Base-by-base conservation (phyloP, 2,329 filamentous ascomycete genomes). In the Sclerotinia nivalis region DNA sequence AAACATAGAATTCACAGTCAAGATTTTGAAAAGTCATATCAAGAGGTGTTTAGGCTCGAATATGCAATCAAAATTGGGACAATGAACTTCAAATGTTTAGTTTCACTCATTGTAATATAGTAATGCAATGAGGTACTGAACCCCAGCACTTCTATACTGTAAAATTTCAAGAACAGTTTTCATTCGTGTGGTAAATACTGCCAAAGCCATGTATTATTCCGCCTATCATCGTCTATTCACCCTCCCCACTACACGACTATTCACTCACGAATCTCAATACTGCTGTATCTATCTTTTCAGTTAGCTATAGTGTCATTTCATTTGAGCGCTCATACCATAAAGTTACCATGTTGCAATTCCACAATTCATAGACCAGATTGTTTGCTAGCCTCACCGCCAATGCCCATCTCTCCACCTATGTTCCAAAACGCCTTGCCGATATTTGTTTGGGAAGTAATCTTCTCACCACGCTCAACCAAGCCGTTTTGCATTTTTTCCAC, bases 381-480 rank as follows among this genome's bases (percentile, higher is more conserved):
- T 34, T 49, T 13, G 1, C 28, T 22, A 18, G 9, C 20, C 28
- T n/a, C 12, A 20, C 0, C 2, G 20, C 45, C 20, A 25, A 8
- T n/a, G 7, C 1, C 12, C 7, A 12, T 18, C 20, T 49, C 20
- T 28, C 1, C 1, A 15, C 18, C 4, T 37, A 13, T 18, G 7
- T n/a, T 25, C 20, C 28, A 31, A 18, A 62, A 4, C 34, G 1
- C 4, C 0, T 49, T 20, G 34, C 12, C 12, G 18, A 34, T 31
- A 34, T 47, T 2, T 7, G 5, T 2, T 3, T 2, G 2, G 7
- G 10, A 28, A 20, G 7, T 5, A 31, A 34, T 10, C 20, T 1
- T 9, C 4, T 15, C 1, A 10, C 28, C 12, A 1, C 5, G 2
- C 10, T 6, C 20, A 37, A 4, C 10, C 22, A 0, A 34, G 20